Conservation (phyloP, 169 alveolate species). For the Perkinsus marinus region DNA sequence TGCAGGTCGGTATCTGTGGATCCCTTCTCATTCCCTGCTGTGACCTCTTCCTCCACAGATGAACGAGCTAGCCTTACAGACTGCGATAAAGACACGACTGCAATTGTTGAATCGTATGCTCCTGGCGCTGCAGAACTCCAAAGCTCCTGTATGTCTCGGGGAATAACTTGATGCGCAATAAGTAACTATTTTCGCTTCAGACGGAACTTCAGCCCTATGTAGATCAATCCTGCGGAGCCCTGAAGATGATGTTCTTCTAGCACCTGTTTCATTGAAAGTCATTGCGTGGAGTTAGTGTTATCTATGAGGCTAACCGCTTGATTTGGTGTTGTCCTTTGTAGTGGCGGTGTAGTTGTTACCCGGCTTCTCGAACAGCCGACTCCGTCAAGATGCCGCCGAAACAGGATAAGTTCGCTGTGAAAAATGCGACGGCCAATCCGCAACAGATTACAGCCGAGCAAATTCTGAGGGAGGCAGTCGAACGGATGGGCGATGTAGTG, state of each 20-base stretch:
- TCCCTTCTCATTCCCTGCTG: background rate
- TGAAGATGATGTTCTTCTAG: background rate
- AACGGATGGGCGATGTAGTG: constrained; percentile 67
- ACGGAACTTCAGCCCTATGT: background rate
- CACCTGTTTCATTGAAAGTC: background rate
- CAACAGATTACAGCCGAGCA: constrained; percentile 97
- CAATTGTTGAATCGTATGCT: background rate
- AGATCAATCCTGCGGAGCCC: background rate
- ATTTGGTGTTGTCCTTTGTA: background rate
- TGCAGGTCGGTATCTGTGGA: background rate
- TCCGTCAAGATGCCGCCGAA: background rate
- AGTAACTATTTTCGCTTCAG: background rate
- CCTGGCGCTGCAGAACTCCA: background rate
- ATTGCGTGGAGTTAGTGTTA: background rate
- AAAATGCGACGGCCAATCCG: constrained; percentile 90
- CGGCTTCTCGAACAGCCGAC: background rate
- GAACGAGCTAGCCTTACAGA: background rate
- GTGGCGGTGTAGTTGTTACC: background rate
- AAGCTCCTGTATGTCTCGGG: background rate
- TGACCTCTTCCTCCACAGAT: background rate
- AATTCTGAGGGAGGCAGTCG: constrained; percentile 88
- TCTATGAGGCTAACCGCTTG: background rate
- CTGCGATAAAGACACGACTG: background rate
- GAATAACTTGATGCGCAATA: background rate
- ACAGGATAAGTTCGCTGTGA: constrained; percentile 34